Evolutionary conservation across 495 filamentous ascomycete genomes (phyloP), one percentile per base, ranked within the genome.

Genomic region (Lepraria neglecta): DNA sequence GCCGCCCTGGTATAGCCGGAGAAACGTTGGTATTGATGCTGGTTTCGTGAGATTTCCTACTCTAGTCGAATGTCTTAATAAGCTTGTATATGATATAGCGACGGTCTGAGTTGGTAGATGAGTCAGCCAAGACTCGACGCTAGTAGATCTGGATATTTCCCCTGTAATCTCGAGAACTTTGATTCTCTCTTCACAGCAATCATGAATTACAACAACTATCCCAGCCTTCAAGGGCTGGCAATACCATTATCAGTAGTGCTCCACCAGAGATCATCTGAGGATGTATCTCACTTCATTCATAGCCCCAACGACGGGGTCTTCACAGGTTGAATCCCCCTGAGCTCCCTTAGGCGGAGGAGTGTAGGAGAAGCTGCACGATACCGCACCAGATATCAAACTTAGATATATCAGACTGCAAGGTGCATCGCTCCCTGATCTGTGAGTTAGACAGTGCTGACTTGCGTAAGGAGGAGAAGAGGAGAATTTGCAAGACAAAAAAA

Each of bases 271-370:
- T 56, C 67, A 67, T 69, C 65, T 28, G 47, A 74, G 61, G 66
- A 77, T 75, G 78, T 71, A 63, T 74, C 67, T 67, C 69, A 70
- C 67, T 69, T 69, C 66, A 67, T 76, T 64, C 70, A 85, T 83
- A 87, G 81, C 86, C 89, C 87, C 87, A 89, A 85, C 69, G 84
- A 70, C 69, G 87, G 87, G 87, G 88, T 88, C 66, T 69, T 71
- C 64, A 69, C 71, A 57, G 76, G 78, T 76, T 88, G 74, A 80
- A 74, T 31, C 31, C 63, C 68, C 59, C 69, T 75, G 68, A 65
- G 68, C 64, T 68, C 56, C 65, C 61, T 69, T 68, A 72, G 64
- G 72, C 71, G 64, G 67, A 58, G 52, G 63, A 63, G 35, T 63
- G 60, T 51, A 61, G 40, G 48, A 38, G 56, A 52, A 64, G 51